Percentiles rank a stretch among this genome's conserved stretches.
These are phyloP conservation scores for Yamadazyma sp. DNA, from an alignment of 1,139 yeast species.

Conservation along the genomic window DNA sequence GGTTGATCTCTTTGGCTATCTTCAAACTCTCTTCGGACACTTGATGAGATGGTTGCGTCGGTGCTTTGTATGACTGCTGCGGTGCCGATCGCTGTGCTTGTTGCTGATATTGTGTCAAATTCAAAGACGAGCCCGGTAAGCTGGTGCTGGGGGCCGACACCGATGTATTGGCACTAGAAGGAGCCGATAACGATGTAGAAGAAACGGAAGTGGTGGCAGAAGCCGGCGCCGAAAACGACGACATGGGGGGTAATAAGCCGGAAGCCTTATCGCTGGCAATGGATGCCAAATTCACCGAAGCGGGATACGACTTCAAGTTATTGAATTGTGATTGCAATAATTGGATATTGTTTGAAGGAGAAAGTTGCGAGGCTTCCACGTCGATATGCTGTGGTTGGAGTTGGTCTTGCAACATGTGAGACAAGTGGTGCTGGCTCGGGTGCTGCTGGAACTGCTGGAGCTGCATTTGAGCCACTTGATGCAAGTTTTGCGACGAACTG, in stretches of 20 bases:
- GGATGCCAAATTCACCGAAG: conserved; percentile 37
- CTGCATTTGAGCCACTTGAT: not conserved
- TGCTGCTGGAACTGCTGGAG: conserved; percentile 2
- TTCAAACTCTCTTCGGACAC: conserved; percentile 9
- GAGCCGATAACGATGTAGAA: conserved; percentile 2
- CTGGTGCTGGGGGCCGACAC: not conserved
- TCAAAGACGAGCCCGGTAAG: not conserved
- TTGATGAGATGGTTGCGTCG: conserved; percentile 8
- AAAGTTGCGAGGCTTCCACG: conserved; percentile 4
- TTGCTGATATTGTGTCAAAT: not conserved
- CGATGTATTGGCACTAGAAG: conserved; percentile 5
- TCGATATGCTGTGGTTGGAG: not conserved
- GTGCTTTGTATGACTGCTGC: conserved; percentile 1
- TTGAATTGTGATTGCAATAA: conserved; percentile 22
- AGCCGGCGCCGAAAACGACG: conserved; percentile 20
- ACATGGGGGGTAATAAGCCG: conserved; percentile 42
- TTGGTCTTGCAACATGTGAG: conserved; percentile 1
- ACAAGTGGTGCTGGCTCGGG: no score
- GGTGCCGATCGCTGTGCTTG: not conserved
- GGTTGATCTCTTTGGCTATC: conserved; percentile 15
- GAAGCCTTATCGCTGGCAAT: conserved; percentile 17
- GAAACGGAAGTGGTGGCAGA: conserved; percentile 8
- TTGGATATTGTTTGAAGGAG: conserved; percentile 12
- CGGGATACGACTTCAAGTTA: conserved; percentile 33
- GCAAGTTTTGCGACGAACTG: not conserved